Base-by-base conservation (phyloP, 257 asterid species). In the Coffea eugenioides region DNA sequence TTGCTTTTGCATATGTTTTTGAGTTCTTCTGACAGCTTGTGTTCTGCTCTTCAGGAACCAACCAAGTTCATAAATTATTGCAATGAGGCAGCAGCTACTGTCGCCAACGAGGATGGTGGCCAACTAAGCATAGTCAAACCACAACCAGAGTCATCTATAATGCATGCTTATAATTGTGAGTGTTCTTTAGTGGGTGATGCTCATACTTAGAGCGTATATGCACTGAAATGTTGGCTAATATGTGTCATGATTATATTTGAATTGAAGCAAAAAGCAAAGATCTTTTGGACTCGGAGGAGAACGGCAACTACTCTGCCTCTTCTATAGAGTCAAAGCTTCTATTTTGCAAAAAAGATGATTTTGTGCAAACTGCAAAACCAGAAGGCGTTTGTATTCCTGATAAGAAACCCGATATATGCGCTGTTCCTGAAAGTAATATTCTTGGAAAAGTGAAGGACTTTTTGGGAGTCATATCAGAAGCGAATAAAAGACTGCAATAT, bases 21-120 rank as follows among this genome's bases (percentile, higher is more conserved):
- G 16, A 39, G 25, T 77, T n/a, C 25, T 36, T 54, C 81, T 77
- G 45, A 77, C 59, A 9, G 59, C 41, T 48, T 62, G 16, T 31
- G 34, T 49, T 48, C 54, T 73, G 61, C 27, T 69, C 23, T 69
- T 25, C 85, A 87, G 89, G 90, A 87, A 72, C 41, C 86, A 75
- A 88, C 88, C 74, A 88, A 88, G 90, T 88, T 88, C 74, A 86
- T 88, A 67, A 86, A 86, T 79, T 36, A 79, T 69, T 88, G 91
- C 83, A 88, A 86, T 41, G 90, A 86, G 80, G 76, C 79, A 45
- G 95, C 97, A 4, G 95, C 96, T 21, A 89, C 95, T 16, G 78
- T 81, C 78, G 98, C 98, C 46, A 93, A 90, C 78, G 93, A 94
- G 88, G 97, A 94, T 18, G 98, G 98, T 77, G 98, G 98, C 59